Evolutionary conservation across 371 early-diverging fungal species (phyloP).

Genomic region (Mucor velutinosus): DNA sequence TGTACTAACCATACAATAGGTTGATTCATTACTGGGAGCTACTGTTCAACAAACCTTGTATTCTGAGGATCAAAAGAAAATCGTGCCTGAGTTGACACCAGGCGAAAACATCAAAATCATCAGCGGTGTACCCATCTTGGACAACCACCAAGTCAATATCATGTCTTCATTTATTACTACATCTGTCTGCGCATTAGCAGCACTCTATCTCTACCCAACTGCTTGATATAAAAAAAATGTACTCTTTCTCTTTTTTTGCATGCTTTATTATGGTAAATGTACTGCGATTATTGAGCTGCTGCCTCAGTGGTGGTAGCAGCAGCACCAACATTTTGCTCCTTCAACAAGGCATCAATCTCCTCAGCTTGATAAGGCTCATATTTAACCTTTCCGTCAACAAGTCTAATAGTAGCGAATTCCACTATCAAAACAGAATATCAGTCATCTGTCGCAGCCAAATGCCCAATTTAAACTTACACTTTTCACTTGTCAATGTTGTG

Average conservation of each 20-base stretch:
- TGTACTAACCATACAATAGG: conserved; percentile 25
- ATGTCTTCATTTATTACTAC: conserved; percentile 18
- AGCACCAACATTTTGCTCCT: conserved; percentile 64
- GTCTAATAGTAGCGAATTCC: conserved; percentile 81
- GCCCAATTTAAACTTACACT: conserved; percentile 72
- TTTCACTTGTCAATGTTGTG: conserved; percentile 86
- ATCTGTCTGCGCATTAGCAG: conserved; percentile 9
- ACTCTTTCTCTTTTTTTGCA: neutral
- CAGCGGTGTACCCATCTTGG: conserved; percentile 69
- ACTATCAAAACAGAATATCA: conserved; percentile 40
- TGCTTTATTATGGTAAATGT: conserved; percentile 3
- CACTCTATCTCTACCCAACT: conserved; percentile 16
- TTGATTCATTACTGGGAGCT: conserved; percentile 88
- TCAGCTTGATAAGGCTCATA: conserved; percentile 70
- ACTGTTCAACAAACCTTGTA: conserved; percentile 75
- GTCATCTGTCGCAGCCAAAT: neutral
- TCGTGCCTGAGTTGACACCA: conserved; percentile 43
- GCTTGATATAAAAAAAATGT: conserved; percentile 1
- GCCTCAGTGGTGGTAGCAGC: conserved; percentile 10
- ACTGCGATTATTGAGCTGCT: neutral
- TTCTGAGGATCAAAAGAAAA: conserved; percentile 60
- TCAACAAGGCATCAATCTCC: conserved; percentile 79
- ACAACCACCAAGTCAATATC: conserved; percentile 74
- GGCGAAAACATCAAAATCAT: conserved; percentile 52
- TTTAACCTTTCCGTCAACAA: conserved; percentile 54